Conservation (phyloP, 306 rosid genomes). For the Chamaecrista fasciculata region DNA sequence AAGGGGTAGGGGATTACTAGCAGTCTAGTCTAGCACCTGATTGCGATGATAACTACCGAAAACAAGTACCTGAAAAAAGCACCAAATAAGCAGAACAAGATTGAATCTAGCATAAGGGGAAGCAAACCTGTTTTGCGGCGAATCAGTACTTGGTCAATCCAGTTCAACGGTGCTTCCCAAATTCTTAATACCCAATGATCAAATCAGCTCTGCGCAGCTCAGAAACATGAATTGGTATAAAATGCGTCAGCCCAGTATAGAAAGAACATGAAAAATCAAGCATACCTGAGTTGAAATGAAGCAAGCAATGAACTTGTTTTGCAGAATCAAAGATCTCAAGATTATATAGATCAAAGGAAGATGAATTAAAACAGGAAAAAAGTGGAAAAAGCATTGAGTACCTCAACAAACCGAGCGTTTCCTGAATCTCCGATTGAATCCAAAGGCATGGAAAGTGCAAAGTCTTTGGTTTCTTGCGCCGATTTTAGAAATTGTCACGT, state of each 20-base stretch:
- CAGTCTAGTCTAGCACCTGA: background rate
- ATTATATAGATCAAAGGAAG: background rate
- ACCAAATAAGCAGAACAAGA: slow-evolving; percentile 30
- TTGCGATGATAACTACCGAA: slow-evolving; percentile 9
- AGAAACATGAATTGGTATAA: slow-evolving; percentile 26
- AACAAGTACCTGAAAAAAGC: background rate
- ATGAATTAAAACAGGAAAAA: slow-evolving; percentile 1
- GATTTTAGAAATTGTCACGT: slow-evolving; percentile 2
- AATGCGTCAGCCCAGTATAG: slow-evolving; percentile 26
- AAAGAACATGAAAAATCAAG: slow-evolving; percentile 32
- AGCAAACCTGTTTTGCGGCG: slow-evolving; percentile 38
- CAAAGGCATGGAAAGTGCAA: slow-evolving; percentile 45
- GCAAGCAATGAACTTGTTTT: slow-evolving; percentile 32
- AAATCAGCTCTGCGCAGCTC: slow-evolving; percentile 37
- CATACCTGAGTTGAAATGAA: slow-evolving; percentile 30
- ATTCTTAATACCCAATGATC: slow-evolving; percentile 34
- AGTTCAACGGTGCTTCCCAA: slow-evolving; percentile 35
- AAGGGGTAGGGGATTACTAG: background rate
- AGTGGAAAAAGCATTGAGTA: slow-evolving; percentile 34
- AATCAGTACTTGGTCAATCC: slow-evolving; percentile 56
- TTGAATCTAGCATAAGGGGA: slow-evolving; percentile 39
- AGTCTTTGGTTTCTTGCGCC: slow-evolving; percentile 28
- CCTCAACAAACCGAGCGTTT: slow-evolving; percentile 54
- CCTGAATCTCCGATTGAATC: slow-evolving; percentile 53
- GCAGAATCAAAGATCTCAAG: slow-evolving; percentile 49